Conservation (phyloP, 305 asterid genomes). For the Fraxinus sp. region DNA sequence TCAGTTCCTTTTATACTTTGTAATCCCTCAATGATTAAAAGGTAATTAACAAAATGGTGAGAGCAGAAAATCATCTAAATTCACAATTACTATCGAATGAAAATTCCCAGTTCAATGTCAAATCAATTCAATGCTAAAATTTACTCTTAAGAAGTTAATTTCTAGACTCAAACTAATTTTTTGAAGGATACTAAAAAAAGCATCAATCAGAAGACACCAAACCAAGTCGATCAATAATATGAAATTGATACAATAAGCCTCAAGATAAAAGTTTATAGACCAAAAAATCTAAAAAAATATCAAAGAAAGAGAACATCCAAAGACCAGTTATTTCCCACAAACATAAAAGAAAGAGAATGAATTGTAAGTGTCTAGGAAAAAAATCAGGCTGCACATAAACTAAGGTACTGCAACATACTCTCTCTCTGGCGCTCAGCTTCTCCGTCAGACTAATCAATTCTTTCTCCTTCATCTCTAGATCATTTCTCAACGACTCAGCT, state of each 20-base stretch:
- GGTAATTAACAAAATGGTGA: neutral
- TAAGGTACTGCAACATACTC: conserved; percentile 48
- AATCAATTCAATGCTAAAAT: neutral
- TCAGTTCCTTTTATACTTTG: neutral
- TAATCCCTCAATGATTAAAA: neutral
- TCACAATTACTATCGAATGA: neutral
- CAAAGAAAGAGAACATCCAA: neutral
- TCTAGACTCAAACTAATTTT: neutral
- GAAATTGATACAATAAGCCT: conserved; percentile 8
- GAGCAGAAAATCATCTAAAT: neutral
- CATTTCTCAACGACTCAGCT: conserved; percentile 46
- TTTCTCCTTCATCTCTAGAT: conserved; percentile 62
- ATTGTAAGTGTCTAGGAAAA: neutral
- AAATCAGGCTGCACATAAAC: conserved; percentile 18
- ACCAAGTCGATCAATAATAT: neutral
- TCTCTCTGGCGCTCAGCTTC: conserved; percentile 67
- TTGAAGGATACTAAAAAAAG: neutral
- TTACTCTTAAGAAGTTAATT: neutral
- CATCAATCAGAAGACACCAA: conserved; percentile 9
- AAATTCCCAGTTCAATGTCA: neutral
- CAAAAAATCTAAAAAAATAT: neutral
- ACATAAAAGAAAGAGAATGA: neutral
- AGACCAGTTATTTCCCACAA: neutral
- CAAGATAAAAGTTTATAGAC: conserved; percentile 12
- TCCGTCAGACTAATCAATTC: conserved; percentile 54